These are phyloP conservation scores for Leccinum boreale DNA, from an alignment of 768 basidiomycete genomes.

Conservation along the genomic window DNA sequence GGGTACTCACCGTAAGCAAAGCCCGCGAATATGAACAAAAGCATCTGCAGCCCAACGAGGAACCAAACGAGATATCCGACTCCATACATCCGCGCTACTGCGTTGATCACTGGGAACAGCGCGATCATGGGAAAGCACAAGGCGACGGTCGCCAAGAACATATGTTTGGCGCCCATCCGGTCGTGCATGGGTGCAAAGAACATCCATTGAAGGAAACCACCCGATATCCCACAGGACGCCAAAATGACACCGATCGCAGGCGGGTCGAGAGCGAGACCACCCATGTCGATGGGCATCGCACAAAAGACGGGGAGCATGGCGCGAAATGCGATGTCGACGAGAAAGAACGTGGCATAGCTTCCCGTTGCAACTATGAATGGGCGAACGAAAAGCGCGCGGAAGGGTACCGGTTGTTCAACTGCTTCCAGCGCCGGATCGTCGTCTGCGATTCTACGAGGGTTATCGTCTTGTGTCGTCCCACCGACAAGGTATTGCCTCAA, in stretches of 20 bases:
- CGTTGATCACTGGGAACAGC: slow-evolving; percentile 43
- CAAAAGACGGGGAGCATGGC: slow-evolving; percentile 38
- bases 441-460: background rate
- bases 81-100: slow-evolving; percentile 36
- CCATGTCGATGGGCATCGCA: slow-evolving; percentile 28
- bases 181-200: slow-evolving; percentile 59
- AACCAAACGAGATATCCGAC: slow-evolving; percentile 45
- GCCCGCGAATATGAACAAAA: slow-evolving; percentile 42
- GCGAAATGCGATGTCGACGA: slow-evolving; percentile 62
- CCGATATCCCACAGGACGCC: slow-evolving; percentile 21
- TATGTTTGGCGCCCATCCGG: slow-evolving; percentile 53
- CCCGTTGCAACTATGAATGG: slow-evolving; percentile 54
- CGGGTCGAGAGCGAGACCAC: slow-evolving; percentile 27
- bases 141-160: slow-evolving; percentile 50
- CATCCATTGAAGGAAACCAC: slow-evolving; percentile 52
- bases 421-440: background rate
- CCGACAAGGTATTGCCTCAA: slow-evolving; percentile 16
- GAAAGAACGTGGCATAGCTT: slow-evolving; percentile 59
- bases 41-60: slow-evolving; percentile 47
- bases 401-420: slow-evolving; percentile 34
- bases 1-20: slow-evolving; percentile 52
- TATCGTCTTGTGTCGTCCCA: background rate
- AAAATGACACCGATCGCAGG: slow-evolving; percentile 29
- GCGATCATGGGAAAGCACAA: slow-evolving; percentile 46
- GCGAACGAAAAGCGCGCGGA: slow-evolving; percentile 47